Percentiles rank a stretch among this genome's conserved stretches.
Conservation (phyloP, 2,329 filamentous ascomycete genomes). For the Scleromitrula shiraiana region DNA sequence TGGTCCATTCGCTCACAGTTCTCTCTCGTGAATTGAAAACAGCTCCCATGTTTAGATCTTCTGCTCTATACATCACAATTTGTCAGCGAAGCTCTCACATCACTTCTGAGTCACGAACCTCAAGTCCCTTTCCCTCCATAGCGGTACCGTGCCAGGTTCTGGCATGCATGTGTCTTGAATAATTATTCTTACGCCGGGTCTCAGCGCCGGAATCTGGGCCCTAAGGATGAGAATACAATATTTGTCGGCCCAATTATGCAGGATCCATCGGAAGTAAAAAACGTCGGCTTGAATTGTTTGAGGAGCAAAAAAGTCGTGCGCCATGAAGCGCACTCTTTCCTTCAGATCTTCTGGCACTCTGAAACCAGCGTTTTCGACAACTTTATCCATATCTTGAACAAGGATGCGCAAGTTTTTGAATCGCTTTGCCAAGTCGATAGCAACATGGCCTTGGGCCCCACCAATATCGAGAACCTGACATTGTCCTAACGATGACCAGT, state of each 20-base stretch:
- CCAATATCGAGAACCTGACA: background rate
- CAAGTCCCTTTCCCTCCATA: conserved; percentile 32
- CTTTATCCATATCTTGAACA: conserved; percentile 27
- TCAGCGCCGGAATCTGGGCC: conserved; percentile 34
- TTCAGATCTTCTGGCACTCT: conserved; percentile 23
- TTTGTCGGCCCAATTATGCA: conserved; percentile 41
- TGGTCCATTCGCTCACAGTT: too few species aligned
- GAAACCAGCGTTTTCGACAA: conserved; percentile 29
- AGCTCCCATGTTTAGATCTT: too few species aligned
- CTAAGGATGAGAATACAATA: conserved; percentile 31
- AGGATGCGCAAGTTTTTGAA: conserved; percentile 20
- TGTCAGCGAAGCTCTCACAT: too few species aligned
- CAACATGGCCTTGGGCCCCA: background rate
- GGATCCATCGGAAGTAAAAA: conserved; percentile 39
- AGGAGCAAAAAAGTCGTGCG: conserved; percentile 35
- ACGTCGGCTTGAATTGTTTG: conserved; percentile 36
- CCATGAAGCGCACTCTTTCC: conserved; percentile 26
- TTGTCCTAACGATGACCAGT: background rate
- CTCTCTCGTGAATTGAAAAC: too few species aligned
- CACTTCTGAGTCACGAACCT: too few species aligned
- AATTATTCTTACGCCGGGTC: conserved; percentile 34
- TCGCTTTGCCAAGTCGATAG: background rate
- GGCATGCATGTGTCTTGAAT: conserved; percentile 27
- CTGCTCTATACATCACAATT: too few species aligned
- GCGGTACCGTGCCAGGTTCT: conserved; percentile 9